Base-by-base conservation (phyloP, 805 yeast genomes). In the Lachancea quebecensis region DNA sequence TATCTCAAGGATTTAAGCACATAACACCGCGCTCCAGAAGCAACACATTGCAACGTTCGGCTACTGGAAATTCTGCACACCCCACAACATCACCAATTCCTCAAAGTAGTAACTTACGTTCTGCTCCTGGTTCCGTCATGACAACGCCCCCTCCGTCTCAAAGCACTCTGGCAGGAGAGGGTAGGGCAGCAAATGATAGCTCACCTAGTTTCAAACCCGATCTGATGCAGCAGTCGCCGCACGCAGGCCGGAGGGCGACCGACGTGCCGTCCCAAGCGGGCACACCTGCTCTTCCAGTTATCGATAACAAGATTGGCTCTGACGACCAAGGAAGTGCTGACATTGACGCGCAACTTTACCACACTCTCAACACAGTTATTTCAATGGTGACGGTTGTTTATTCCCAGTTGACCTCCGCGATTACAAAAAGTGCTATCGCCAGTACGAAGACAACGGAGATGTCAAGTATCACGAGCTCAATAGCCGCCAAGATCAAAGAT, bases 371-470 rank as follows among this genome's bases (percentile, higher is more conserved):
- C 27, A 69, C 72, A 14, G 88, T 90, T 1, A 75, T 85, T 2
- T 60, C 71, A 12, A 75, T 84, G 44, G 90, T 95, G 1, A 85
- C 79, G 54, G 76, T 77, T n/a, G 95, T 87, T 2, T 82, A 84
- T 54, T 74, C 82, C 27, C 91, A 85, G 55, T 65, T 88, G 43
- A 85, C 82, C 28, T 70, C 74, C 46, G 86, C 85, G 0, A 79
- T 84, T 39, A 72, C 81, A 12, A 78, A 78, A 52, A 78, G 80
- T 53, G 87, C 89, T 0, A 66, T 77, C 16, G 79, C 72, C 2
- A 67, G 73, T 44, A 74, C 82, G 4, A 61, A 56, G 46, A 51
- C 59, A 4, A 61, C 54, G 37, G 50, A 53, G 27, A 45, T 56
- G 18, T 54, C 30, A 33, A 56, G 15, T 59, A 73, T n/a, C 58